Base-by-base conservation (phyloP, 371 early-diverging fungal species). In the Dichotomocladium elegans region DNA sequence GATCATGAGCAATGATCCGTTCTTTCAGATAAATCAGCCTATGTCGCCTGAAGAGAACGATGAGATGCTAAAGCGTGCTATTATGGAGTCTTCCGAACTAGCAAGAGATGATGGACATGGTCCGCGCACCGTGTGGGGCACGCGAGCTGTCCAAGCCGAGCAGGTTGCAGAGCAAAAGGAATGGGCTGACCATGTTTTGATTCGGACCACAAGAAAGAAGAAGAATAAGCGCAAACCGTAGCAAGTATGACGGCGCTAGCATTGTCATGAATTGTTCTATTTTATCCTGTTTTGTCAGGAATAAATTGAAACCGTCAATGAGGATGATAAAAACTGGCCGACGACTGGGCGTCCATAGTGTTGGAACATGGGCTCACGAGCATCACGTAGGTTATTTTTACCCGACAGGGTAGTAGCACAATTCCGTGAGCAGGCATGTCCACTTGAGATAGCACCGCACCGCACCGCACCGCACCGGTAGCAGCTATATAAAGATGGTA, bases 51-150 rank as follows among this genome's bases (percentile, higher is more conserved):
- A 66, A 43, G 63, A 63, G 24, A 66, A 66, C 29, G 72, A 70
- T 10, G 66, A 55, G 12, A 66, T 55, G 54, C 28, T 68, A 17
- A 56, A 66, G 2, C 51, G 57, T 21, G 70, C 68, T 9, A 46
- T 72, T 7, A 60, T 66, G 6, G 64, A 66, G 11, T 66, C 69
- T 15, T 41, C 67, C 3, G 41, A 47, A 21, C 70, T 70, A 41
- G 45, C 60, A 3, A 53, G 59, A 24, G 37, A 51, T 2, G 30
- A 41, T 1, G 4, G 12, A 11, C 22, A 29, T 29, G 60, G 59
- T 0, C 68, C 72, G 12, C 64, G 63, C 28, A 82, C 83, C 0
- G 79, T 80, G 1, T 82, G 83, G 83, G 83, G 81, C 4, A 83
- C 83, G 3, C 71, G 55, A 2, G 71, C 75, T 3, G 74, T 83